Base-by-base conservation (phyloP, 2,329 filamentous ascomycete species). In the Fusarium musae region DNA sequence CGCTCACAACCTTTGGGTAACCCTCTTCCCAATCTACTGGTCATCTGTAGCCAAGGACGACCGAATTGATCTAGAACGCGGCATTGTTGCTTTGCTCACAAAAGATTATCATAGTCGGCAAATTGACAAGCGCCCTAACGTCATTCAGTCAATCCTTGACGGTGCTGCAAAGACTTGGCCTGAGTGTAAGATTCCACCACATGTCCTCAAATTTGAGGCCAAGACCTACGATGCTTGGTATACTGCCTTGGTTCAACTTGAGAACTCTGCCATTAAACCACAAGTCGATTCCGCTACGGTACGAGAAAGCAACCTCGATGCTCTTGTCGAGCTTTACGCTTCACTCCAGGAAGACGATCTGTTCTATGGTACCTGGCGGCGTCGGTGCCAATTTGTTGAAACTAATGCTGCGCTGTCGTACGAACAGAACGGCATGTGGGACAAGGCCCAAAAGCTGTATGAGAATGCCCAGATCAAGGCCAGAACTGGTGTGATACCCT, bases 401-500 rank as follows among this genome's bases (percentile, higher is more conserved):
- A 98, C 95, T 13, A 99, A 99, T 79, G 94, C 96, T 19, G 96
- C 95, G 3, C 86, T 99, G 12, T 99, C 96, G 0, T 99, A 98
- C 77, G 97, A 99, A 84, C 97, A 99, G 80, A 97, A 97, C 77
- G 96, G 96, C 53, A 97, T 98, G 90, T 99, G 96, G 97, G 96
- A 99, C 78, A 98, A 98, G 83, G 95, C 97, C 2, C 97, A 99
- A 83, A 93, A 93, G 79, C 92, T 98, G 85, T 99, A 98, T 81
- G 96, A 99, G 82, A 92, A 92, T 63, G 96, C 97, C 1, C 97
- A 99, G 82, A 94, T 99, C 81, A 99, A 98, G 82, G 96, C 97
- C 49, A 91, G 97, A 52, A 98, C 96, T 1, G 96, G 95, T 58
- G 94, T 96, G n/a, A 91, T 98, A 69, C 96, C 96, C 1, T 98